phyloP scores from a whole-genome alignment of 768 basidiomycete species.

The Tylopilus rubrobrunneus region DNA sequence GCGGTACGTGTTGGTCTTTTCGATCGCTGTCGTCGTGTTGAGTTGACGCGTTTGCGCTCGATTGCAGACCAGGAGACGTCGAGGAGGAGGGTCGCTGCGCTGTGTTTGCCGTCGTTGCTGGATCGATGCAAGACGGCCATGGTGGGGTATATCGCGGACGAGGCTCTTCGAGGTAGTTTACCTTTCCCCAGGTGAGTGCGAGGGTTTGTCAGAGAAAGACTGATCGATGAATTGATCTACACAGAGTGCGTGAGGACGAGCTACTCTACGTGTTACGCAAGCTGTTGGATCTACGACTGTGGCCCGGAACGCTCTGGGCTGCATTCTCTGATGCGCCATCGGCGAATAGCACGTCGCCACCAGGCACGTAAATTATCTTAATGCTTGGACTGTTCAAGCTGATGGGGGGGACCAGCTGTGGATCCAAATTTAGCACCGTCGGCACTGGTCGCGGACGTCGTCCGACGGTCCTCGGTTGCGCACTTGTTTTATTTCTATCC shows the following conservation, averaged over 20 bases:
- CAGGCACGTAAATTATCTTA: conserved; percentile 41
- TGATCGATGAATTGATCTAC: background rate
- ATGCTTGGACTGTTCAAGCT: background rate
- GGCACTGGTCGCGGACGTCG: conserved; percentile 62
- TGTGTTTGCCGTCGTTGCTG: conserved; percentile 69
- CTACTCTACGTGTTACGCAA: conserved; percentile 79
- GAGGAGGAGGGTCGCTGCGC: conserved; percentile 65
- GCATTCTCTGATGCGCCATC: conserved; percentile 66
- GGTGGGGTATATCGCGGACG: conserved; percentile 77
- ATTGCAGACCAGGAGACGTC: conserved; percentile 55
- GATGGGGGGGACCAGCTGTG: conserved; percentile 23
- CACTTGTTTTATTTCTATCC: conserved; percentile 90
- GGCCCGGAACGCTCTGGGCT: conserved; percentile 75
- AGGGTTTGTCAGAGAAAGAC: background rate
- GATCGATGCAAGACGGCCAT: conserved; percentile 71
- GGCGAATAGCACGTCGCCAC: conserved; percentile 48
- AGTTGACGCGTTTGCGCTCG: no score
- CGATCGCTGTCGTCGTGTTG: no score
- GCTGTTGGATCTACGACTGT: conserved; percentile 66
- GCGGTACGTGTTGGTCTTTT: conserved; percentile 39
- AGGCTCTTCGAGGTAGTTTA: conserved; percentile 75
- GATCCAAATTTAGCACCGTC: conserved; percentile 47
- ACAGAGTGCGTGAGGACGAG: conserved; percentile 84
- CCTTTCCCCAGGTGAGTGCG: conserved; percentile 76
- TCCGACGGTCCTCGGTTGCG: conserved; percentile 70